Evolutionary conservation across 768 basidiomycete genomes (phyloP).

Genomic region (Suillus spraguei): DNA sequence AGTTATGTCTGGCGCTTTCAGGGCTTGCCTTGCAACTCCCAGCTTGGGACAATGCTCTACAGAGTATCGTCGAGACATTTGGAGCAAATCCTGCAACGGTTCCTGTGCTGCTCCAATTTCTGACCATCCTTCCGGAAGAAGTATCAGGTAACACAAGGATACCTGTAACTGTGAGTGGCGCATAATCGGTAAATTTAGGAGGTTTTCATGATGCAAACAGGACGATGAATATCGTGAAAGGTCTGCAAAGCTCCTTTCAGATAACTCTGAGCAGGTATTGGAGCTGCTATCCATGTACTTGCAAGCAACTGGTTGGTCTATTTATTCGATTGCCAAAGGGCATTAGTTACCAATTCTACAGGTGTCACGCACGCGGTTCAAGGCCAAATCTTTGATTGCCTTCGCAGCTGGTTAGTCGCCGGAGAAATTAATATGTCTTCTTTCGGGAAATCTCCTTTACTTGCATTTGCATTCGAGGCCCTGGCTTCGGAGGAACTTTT

Average conservation of each 20-base stretch:
- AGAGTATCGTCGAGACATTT: constrained; percentile 80
- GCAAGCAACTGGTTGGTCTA: constrained; percentile 74
- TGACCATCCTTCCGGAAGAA: constrained; percentile 92
- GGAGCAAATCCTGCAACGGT: constrained; percentile 86
- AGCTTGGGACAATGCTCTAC: constrained; percentile 81
- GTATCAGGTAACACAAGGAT: constrained; percentile 81
- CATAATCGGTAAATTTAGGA: background rate
- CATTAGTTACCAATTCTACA: constrained; percentile 32
- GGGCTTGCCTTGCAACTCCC: constrained; percentile 90
- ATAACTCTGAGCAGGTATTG: constrained; percentile 71
- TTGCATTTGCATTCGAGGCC: constrained; percentile 82
- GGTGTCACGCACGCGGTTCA: constrained; percentile 84
- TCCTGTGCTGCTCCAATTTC: constrained; percentile 81
- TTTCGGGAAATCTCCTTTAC: constrained; percentile 77
- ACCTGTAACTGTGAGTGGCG: constrained; percentile 77
- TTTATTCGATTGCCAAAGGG: background rate
- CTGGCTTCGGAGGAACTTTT: constrained; percentile 86
- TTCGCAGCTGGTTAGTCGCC: constrained; percentile 85
- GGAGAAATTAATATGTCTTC: constrained; percentile 74
- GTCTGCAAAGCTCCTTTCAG: constrained; percentile 60
- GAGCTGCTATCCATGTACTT: constrained; percentile 86
- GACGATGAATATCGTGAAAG: constrained; percentile 75
- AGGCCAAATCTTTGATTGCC: constrained; percentile 77
- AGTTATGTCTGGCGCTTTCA: constrained; percentile 87
- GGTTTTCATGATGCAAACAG: constrained; percentile 39